Percentiles rank a stretch among this genome's conserved stretches.
Conservation (phyloP, 2,329 filamentous ascomycete genomes). For the Aspergillus aculeatus region DNA sequence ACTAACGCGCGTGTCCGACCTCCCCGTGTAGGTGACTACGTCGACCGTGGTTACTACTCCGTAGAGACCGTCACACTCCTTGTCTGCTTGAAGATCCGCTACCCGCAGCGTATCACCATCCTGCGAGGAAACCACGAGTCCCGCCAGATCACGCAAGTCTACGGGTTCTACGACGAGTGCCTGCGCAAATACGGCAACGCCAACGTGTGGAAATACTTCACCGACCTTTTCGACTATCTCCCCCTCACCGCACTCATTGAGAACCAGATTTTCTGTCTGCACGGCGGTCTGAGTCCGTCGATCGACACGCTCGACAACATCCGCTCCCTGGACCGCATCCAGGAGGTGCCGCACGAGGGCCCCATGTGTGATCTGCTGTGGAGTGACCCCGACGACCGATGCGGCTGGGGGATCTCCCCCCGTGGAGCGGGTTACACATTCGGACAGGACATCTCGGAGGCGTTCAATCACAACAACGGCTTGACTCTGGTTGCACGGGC, state of each 20-base stretch:
- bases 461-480: slow-evolving; percentile 99
- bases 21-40: slow-evolving; percentile 74
- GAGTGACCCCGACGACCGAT: slow-evolving; percentile 96
- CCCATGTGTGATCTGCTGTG: slow-evolving; percentile 98
- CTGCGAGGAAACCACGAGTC: slow-evolving; percentile 99
- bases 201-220: slow-evolving; percentile 99
- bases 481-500: slow-evolving; percentile 92
- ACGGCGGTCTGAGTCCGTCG: slow-evolving; percentile 93
- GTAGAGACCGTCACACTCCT: slow-evolving; percentile 97
- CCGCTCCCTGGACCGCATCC: slow-evolving; percentile 88
- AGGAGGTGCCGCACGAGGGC: slow-evolving; percentile 97
- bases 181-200: slow-evolving; percentile 98
- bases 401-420: slow-evolving; percentile 93
- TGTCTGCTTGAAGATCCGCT: slow-evolving; percentile 95
- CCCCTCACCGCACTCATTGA: slow-evolving; percentile 96
- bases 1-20: slow-evolving; percentile 5
- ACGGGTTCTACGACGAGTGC: slow-evolving; percentile 99
- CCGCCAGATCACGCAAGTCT: slow-evolving; percentile 97
- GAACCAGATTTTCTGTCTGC: slow-evolving; percentile 98
- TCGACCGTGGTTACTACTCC: slow-evolving; percentile 98
- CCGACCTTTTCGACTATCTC: slow-evolving; percentile 97
- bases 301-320: slow-evolving; percentile 97
- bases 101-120: slow-evolving; percentile 96
- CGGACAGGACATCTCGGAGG: slow-evolving; percentile 95
- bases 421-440: slow-evolving; percentile 94